Conservation (phyloP, 2,329 filamentous ascomycete genomes). For the Fusarium succisae region DNA sequence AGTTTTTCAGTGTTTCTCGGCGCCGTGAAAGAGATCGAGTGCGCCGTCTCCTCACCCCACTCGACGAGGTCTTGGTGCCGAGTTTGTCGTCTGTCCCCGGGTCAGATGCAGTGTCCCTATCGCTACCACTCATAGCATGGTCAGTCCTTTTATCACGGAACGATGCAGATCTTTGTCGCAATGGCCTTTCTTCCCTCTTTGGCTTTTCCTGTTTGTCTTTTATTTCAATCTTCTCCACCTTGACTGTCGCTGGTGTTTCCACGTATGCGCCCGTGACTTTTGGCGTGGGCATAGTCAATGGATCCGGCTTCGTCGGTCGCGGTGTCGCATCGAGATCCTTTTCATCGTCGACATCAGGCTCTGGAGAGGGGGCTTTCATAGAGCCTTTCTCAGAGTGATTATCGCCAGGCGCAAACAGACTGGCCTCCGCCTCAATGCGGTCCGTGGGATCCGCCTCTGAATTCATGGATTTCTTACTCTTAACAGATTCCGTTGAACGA, state of each 20-base stretch:
- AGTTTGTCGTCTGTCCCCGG: slow-evolving; percentile 43
- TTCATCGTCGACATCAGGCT: slow-evolving; percentile 46
- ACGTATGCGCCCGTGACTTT: slow-evolving; percentile 65
- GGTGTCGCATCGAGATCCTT: slow-evolving; percentile 57
- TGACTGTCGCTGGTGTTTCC: slow-evolving; percentile 62
- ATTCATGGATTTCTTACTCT: slow-evolving; percentile 58
- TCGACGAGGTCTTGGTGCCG: slow-evolving; percentile 33
- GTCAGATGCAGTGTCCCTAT: slow-evolving; percentile 47
- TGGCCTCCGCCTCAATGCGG: slow-evolving; percentile 65
- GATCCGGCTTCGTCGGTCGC: slow-evolving; percentile 55
- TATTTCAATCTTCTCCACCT: slow-evolving; percentile 46
- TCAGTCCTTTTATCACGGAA: slow-evolving; percentile 41
- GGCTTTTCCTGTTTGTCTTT: slow-evolving; percentile 30
- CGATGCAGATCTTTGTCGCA: slow-evolving; percentile 30
- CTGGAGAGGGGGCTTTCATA: slow-evolving; percentile 58
- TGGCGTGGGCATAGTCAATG: slow-evolving; percentile 62
- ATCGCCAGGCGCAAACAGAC: slow-evolving; percentile 64
- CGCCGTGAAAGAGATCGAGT: slow-evolving; percentile 54
- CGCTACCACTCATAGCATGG: slow-evolving; percentile 32
- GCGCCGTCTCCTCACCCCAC: slow-evolving; percentile 43
- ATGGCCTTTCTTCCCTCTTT: slow-evolving; percentile 21
- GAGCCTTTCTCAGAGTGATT: slow-evolving; percentile 67
- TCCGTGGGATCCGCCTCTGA: slow-evolving; percentile 65
- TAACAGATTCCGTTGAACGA: slow-evolving; percentile 57
- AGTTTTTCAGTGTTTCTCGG: slow-evolving; percentile 61